phyloP scores from a whole-genome alignment of 225 moss, liverwort and hornwort genomes.

The Marchantia polymorpha region DNA sequence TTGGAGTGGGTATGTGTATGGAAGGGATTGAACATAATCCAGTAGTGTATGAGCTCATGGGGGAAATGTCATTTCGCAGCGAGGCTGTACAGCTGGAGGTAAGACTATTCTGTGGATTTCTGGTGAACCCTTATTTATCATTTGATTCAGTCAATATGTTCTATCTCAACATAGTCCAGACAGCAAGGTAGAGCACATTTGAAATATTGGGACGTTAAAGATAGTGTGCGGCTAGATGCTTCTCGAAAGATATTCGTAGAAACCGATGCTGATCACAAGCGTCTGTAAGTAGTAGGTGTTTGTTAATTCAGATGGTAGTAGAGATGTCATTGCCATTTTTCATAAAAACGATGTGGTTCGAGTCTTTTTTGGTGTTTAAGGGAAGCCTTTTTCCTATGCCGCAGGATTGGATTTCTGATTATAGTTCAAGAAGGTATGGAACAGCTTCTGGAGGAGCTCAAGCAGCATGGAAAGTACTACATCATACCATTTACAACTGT shows the following conservation, averaged over 20 bases:
- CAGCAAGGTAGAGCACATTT: neutral
- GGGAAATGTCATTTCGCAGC: constrained; percentile 80
- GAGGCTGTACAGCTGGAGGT: constrained; percentile 54
- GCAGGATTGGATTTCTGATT: constrained; percentile 71
- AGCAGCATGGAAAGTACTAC: constrained; percentile 75
- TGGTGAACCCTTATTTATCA: too few relatives aligned
- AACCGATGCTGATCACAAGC: neutral
- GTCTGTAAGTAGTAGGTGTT: neutral
- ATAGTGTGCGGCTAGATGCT: neutral
- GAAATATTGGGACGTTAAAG: neutral
- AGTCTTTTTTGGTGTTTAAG: neutral
- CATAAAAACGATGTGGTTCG: neutral
- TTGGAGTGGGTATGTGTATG: constrained; percentile 95
- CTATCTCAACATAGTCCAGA: too few relatives aligned
- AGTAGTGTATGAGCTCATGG: constrained; percentile 94
- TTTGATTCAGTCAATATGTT: too few relatives aligned
- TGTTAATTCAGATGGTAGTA: neutral
- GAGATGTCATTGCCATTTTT: neutral
- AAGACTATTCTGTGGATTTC: neutral
- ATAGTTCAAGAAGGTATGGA: constrained; percentile 80
- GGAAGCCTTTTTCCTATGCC: constrained; percentile 1
- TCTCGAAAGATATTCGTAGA: neutral
- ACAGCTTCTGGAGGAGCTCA: constrained; percentile 57
- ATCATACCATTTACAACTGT: constrained; percentile 73
- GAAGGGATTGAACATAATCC: constrained; percentile 97